Evolutionary conservation across 768 basidiomycete genomes (phyloP).

Genomic region (Lactifluus hygrophoroides): DNA sequence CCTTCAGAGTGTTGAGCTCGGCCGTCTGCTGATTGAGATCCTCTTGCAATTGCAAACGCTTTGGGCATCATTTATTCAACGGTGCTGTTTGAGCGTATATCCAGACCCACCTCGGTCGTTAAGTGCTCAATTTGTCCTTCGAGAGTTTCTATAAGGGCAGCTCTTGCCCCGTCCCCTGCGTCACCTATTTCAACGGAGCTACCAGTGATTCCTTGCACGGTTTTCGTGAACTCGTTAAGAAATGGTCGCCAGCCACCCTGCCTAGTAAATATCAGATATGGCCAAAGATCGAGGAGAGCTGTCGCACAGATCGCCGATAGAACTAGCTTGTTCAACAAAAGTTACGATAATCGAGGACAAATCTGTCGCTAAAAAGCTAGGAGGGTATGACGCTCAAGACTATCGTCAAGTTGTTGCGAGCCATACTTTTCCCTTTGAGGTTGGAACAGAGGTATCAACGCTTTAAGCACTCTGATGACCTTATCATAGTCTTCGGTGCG

Average conservation of each 20-base stretch:
- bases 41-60: constrained; percentile 45
- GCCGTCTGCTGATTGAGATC: constrained; percentile 57
- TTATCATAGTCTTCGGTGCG: constrained; percentile 55
- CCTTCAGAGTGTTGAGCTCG: constrained; percentile 56
- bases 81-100: neutral
- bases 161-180: constrained; percentile 29
- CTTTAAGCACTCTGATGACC: constrained; percentile 52
- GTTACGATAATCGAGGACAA: neutral
- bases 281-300: neutral
- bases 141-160: constrained; percentile 46
- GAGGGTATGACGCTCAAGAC: neutral
- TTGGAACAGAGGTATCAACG: constrained; percentile 48
- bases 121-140: constrained; percentile 54
- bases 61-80: neutral
- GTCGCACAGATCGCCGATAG: constrained; percentile 6
- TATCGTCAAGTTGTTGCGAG: neutral
- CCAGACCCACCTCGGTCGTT: constrained; percentile 49
- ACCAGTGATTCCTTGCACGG: constrained; percentile 60
- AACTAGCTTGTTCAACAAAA: constrained; percentile 12
- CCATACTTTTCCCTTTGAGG: constrained; percentile 48
- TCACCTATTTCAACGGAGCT: constrained; percentile 44
- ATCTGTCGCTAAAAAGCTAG: neutral
- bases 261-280: constrained; percentile 30
- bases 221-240: constrained; percentile 49
- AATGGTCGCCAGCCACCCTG: constrained; percentile 58